These are phyloP conservation scores for Neofusicoccum parvum DNA, from an alignment of 2,329 filamentous ascomycete genomes.

Conservation along the genomic window DNA sequence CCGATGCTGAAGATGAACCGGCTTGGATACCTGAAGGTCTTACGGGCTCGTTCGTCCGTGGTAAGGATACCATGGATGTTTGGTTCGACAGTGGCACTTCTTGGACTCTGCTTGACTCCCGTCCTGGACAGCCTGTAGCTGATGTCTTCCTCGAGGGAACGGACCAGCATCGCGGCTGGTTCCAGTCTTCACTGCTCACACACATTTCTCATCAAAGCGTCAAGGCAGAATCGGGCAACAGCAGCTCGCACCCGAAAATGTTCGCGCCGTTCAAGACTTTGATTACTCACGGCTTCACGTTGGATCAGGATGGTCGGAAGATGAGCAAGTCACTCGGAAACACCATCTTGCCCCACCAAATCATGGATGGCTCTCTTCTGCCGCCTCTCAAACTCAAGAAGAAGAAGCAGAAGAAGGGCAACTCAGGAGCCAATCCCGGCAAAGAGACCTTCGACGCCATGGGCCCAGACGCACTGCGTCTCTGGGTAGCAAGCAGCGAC, in stretches of 20 bases:
- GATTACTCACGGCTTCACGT: slow-evolving; percentile 93
- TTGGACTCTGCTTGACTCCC: slow-evolving; percentile 62
- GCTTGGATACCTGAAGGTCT: slow-evolving; percentile 75
- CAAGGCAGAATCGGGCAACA: slow-evolving; percentile 30
- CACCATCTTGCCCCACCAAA: slow-evolving; percentile 74
- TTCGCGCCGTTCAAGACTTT: slow-evolving; percentile 79
- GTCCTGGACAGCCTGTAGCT: slow-evolving; percentile 53
- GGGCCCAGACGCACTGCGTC: slow-evolving; percentile 80
- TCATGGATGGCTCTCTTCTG: slow-evolving; percentile 81
- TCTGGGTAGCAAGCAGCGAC: slow-evolving; percentile 92
- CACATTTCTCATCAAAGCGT: slow-evolving; percentile 65
- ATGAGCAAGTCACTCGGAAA: slow-evolving; percentile 99
- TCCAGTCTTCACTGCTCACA: slow-evolving; percentile 92
- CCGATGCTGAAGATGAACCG: slow-evolving; percentile 72
- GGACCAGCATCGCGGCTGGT: slow-evolving; percentile 97
- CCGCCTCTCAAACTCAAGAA: slow-evolving; percentile 69
- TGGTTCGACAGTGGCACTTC: slow-evolving; percentile 99
- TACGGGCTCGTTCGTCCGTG: slow-evolving; percentile 65
- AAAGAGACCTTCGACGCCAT: slow-evolving; percentile 65
- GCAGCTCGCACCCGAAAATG: slow-evolving; percentile 27
- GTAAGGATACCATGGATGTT: slow-evolving; percentile 96
- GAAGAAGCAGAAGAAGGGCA: slow-evolving; percentile 50
- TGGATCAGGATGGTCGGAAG: slow-evolving; percentile 88
- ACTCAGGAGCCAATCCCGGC: slow-evolving; percentile 22
- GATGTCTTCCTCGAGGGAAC: slow-evolving; percentile 93